A percentile compares a stretch with the other conserved stretches of the same genome.
Evolutionary conservation across 2,329 filamentous ascomycete species (phyloP).

Genomic region (Penicillium hordei): DNA sequence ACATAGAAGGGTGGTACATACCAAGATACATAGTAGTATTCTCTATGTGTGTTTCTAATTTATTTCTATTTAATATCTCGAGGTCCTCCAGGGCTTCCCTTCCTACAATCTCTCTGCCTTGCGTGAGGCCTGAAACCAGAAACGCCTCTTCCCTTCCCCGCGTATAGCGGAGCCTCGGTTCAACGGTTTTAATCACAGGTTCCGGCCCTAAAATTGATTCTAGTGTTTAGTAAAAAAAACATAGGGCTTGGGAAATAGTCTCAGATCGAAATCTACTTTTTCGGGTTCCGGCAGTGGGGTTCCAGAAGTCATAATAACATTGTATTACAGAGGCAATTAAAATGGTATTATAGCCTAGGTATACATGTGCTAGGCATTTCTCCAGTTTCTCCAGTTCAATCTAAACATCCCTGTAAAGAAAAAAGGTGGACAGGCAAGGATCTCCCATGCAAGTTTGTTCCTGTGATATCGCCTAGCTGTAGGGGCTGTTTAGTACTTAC

Average conservation of each 20-base stretch:
- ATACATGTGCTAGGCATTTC: not conserved
- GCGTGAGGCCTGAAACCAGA: conserved; percentile 5
- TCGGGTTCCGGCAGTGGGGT: conserved; percentile 6
- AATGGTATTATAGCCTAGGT: conserved; percentile 1
- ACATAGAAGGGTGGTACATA: not conserved
- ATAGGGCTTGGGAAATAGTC: conserved; percentile 8
- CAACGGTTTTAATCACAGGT: conserved; percentile 13
- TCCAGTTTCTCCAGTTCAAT: not conserved
- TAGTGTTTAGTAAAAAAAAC: not conserved
- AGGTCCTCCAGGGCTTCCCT: too few relatives aligned
- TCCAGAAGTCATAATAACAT: conserved; percentile 8
- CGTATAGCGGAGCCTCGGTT: conserved; percentile 12
- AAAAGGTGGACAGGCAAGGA: not conserved
- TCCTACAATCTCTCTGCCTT: conserved; percentile 1
- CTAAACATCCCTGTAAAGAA: not conserved
- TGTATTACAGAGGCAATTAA: conserved; percentile 1
- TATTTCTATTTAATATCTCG: not conserved
- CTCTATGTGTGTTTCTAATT: not conserved
- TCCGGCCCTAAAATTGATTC: conserved; percentile 1
- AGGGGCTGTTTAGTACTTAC: not conserved
- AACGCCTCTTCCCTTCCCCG: conserved; percentile 10
- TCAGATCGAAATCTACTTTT: conserved; percentile 7
- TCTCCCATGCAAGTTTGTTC: conserved; percentile 4
- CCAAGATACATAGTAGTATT: not conserved
- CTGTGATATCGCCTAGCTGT: conserved; percentile 1